Evolutionary conservation across 1,284 basidiomycete genomes (phyloP).

Genomic region (Irpex sp.): DNA sequence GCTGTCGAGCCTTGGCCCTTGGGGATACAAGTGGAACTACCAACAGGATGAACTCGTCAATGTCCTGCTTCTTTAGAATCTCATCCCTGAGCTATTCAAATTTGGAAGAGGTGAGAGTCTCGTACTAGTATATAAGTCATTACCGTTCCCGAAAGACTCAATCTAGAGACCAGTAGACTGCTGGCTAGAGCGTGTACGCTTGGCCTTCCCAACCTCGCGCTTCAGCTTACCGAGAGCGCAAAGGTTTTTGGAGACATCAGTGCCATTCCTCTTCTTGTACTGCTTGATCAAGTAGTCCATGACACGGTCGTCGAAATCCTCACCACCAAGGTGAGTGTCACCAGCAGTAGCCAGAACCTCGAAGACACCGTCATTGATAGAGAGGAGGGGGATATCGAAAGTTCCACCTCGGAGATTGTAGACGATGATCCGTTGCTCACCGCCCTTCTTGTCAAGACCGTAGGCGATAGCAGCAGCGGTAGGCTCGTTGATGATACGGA

Average conservation of each 20-base stretch:
- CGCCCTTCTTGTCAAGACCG: slow-evolving; percentile 91
- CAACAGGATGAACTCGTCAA: slow-evolving; percentile 96
- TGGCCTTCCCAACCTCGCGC: slow-evolving; percentile 98
- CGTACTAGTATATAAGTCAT: slow-evolving; percentile 98
- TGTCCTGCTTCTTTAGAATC: slow-evolving; percentile 96
- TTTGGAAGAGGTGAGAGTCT: slow-evolving; percentile 97
- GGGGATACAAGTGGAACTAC: slow-evolving; percentile 98
- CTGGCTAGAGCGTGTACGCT: slow-evolving; percentile 92
- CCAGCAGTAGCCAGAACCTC: slow-evolving; percentile 99
- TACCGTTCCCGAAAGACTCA: slow-evolving; percentile 92
- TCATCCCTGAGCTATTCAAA: slow-evolving; percentile 99
- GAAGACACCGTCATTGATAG: slow-evolving; percentile 99
- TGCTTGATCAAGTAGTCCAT: slow-evolving; percentile 98
- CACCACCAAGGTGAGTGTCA: slow-evolving; percentile 99
- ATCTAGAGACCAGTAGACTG: slow-evolving; percentile 82
- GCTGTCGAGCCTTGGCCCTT: slow-evolving; percentile 98
- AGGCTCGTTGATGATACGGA: slow-evolving; percentile 97
- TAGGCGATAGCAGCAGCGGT: slow-evolving; percentile 96
- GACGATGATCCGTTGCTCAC: slow-evolving; percentile 95
- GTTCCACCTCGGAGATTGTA: slow-evolving; percentile 99
- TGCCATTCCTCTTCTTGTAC: slow-evolving; percentile 97
- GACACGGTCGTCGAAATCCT: slow-evolving; percentile 98
- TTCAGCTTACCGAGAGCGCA: slow-evolving; percentile 97
- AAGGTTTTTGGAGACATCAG: slow-evolving; percentile 89
- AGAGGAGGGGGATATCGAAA: slow-evolving; percentile 98